phyloP scores from a whole-genome alignment of 2,329 filamentous ascomycete genomes.

The Fusarium sp. region DNA sequence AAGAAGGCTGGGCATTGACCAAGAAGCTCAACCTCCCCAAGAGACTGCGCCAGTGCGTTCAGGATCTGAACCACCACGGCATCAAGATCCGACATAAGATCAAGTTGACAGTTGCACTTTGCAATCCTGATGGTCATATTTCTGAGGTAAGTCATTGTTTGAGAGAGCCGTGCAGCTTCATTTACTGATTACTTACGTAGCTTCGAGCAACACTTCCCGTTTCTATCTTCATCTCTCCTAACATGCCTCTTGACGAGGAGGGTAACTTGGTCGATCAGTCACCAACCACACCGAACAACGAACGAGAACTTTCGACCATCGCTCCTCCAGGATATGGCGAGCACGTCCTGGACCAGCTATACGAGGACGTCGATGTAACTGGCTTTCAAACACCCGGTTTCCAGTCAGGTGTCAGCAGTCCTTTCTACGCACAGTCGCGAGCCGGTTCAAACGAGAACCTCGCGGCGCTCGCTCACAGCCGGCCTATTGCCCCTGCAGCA shows the following conservation, averaged over 20 bases:
- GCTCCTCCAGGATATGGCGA: constrained; percentile 95
- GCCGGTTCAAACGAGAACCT: constrained; percentile 88
- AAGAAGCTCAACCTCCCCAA: constrained; percentile 81
- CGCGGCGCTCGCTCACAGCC: constrained; percentile 58
- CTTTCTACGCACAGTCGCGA: constrained; percentile 79
- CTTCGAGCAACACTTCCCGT: constrained; percentile 91
- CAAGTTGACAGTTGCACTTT: constrained; percentile 89
- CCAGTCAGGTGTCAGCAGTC: constrained; percentile 83
- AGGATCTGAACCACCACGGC: constrained; percentile 89
- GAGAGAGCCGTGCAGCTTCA: background rate
- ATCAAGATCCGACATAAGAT: constrained; percentile 96
- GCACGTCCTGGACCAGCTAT: constrained; percentile 90
- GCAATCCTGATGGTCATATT: constrained; percentile 94
- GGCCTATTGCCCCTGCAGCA: constrained; percentile 62
- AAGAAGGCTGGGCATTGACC: constrained; percentile 75
- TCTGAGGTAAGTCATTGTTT: constrained; percentile 76
- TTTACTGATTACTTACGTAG: constrained; percentile 56
- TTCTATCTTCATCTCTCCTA: constrained; percentile 95
- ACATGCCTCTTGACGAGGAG: constrained; percentile 88
- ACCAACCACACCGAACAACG: constrained; percentile 59
- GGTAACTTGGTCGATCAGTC: constrained; percentile 80
- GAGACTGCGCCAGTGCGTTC: constrained; percentile 85
- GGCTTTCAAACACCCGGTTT: constrained; percentile 85
- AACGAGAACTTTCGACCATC: constrained; percentile 71
- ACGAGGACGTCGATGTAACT: constrained; percentile 85